These are phyloP conservation scores for Xanthoconium purpureum DNA, from an alignment of 768 basidiomycete species.

Conservation along the genomic window DNA sequence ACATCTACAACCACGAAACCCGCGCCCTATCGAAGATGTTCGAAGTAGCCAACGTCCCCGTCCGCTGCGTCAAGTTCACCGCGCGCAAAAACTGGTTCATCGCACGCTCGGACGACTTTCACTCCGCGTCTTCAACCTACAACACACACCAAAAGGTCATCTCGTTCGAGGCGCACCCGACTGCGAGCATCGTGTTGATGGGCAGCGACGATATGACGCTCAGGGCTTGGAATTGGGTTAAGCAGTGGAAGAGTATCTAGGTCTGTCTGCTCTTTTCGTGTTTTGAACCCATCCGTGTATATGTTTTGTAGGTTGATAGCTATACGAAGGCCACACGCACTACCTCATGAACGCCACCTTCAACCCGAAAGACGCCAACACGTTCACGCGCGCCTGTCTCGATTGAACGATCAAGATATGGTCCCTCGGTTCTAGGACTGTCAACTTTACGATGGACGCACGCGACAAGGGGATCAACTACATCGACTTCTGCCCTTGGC, in stretches of 20 bases:
- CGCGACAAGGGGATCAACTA: slow-evolving; percentile 99
- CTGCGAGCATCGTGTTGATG: slow-evolving; percentile 85
- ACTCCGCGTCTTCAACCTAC: slow-evolving; percentile 97
- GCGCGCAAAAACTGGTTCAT: slow-evolving; percentile 98
- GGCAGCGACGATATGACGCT: slow-evolving; percentile 99
- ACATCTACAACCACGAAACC: slow-evolving; percentile 96
- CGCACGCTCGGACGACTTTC: slow-evolving; percentile 84
- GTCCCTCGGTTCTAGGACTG: slow-evolving; percentile 78
- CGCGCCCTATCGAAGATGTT: slow-evolving; percentile 93
- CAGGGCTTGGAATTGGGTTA: slow-evolving; percentile 99
- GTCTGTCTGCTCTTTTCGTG: slow-evolving; percentile 40
- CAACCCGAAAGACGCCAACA: slow-evolving; percentile 97
- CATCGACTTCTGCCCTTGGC: slow-evolving; percentile 97
- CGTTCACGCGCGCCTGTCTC: slow-evolving; percentile 95
- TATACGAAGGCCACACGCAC: slow-evolving; percentile 96
- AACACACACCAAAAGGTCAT: slow-evolving; percentile 97
- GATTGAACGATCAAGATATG: slow-evolving; percentile 99
- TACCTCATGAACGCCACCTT: slow-evolving; percentile 98
- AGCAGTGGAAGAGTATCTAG: slow-evolving; percentile 96
- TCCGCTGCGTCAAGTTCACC: slow-evolving; percentile 94
- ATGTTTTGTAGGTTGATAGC: slow-evolving; percentile 39
- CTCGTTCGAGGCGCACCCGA: slow-evolving; percentile 94
- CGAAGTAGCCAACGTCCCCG: slow-evolving; percentile 95
- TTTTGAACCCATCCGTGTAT: neutral
- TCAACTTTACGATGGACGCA: slow-evolving; percentile 97